phyloP scores from a whole-genome alignment of 305 asterid species.

The Fraxinus dipetala region DNA sequence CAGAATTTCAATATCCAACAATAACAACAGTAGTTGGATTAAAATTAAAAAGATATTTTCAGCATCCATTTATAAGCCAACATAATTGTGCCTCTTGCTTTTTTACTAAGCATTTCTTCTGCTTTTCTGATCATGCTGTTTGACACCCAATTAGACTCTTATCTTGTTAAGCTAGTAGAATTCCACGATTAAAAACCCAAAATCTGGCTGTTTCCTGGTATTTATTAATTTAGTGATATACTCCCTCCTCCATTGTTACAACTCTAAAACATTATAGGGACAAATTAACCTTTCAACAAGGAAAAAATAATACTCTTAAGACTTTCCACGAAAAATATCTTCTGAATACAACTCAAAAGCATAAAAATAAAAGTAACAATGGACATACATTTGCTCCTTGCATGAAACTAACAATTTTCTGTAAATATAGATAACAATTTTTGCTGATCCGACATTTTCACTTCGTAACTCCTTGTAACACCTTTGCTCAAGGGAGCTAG shows the following conservation, averaged over 20 bases:
- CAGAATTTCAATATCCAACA: neutral
- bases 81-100: neutral
- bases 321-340: neutral
- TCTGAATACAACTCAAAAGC: slow-evolving; percentile 11
- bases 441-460: slow-evolving; percentile 69
- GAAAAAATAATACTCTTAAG: neutral
- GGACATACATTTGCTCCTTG: slow-evolving; percentile 87
- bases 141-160: neutral
- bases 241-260: neutral
- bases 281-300: neutral
- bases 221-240: neutral
- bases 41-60: neutral
- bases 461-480: slow-evolving; percentile 91
- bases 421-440: slow-evolving; percentile 82
- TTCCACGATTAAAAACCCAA: neutral
- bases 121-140: neutral
- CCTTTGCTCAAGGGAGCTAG: slow-evolving; percentile 83
- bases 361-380: slow-evolving; percentile 1
- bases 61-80: neutral
- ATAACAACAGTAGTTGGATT: neutral
- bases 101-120: neutral
- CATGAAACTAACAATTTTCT: slow-evolving; percentile 76
- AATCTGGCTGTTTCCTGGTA: neutral
- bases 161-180: neutral
- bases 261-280: neutral